Evolutionary conservation across 306 rosid species (phyloP).

Genomic region (Acacia acuminata): DNA sequence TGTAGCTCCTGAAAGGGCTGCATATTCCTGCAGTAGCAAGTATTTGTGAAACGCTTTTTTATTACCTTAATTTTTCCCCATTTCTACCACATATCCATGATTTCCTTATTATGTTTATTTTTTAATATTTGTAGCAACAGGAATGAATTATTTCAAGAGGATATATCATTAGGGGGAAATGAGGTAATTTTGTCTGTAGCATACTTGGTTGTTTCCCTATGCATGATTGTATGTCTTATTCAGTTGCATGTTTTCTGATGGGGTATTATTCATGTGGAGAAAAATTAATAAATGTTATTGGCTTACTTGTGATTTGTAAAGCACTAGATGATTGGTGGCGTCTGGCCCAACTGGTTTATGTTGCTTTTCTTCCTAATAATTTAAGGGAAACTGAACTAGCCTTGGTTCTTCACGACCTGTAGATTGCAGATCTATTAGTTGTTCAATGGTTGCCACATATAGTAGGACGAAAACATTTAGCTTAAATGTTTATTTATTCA

Average conservation of each 20-base stretch:
- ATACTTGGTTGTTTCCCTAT: not conserved
- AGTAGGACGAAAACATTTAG: not conserved
- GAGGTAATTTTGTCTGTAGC: not conserved
- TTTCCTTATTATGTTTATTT: not conserved
- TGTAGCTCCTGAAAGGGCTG: not conserved
- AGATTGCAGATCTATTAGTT: not conserved
- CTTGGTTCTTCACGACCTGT: constrained; percentile 2
- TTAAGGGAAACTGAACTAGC: constrained; percentile 10
- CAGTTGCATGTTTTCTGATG: not conserved
- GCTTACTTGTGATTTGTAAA: constrained; percentile 8
- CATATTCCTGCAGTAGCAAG: not conserved
- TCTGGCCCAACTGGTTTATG: not conserved
- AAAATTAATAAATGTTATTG: constrained; percentile 1
- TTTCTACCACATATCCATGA: not conserved
- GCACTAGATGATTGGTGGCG: constrained; percentile 4
- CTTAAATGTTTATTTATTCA: not conserved
- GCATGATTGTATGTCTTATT: not conserved
- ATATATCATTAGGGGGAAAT: not conserved
- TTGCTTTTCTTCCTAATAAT: not conserved
- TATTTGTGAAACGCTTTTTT: not conserved
- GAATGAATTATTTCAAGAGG: not conserved
- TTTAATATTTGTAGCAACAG: not conserved
- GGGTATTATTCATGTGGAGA: not conserved
- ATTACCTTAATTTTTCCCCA: not conserved
- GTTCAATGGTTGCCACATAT: not conserved